Base-by-base conservation (phyloP, 2,329 filamentous ascomycete genomes). In the Pseudogymnoascus sp. region DNA sequence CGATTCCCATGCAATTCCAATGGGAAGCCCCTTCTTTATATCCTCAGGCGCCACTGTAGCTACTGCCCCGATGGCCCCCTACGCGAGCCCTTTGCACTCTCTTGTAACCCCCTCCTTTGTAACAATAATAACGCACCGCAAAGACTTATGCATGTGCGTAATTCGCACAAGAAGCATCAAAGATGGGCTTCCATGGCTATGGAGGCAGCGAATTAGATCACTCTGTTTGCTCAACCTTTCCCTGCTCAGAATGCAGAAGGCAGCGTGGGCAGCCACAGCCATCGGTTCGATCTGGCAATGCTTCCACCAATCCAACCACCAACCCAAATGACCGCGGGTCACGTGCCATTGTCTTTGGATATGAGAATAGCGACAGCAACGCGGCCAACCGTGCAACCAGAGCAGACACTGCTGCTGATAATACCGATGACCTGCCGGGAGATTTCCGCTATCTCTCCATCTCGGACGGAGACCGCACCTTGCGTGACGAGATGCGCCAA, bases 181-280 rank as follows among this genome's bases (percentile, higher is more conserved):
- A 18, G n/a, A 56, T 56, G 50, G 50, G 50, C n/a, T 56, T 56
- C 50, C 50, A 56, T 12, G 50, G 50, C 8, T 56, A 56, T 33
- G 50, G 50, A 56, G 50, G 50, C 50, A 56, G 50, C 18, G 50
- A 56, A 7, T n/a, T 56, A 4, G 50, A 56, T 33, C 50, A 56
- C 50, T 56, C 28, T 12, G 50, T 33, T 3, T 56, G 50, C n/a
- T 7, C 18, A 4, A 18, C 12, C n/a, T 56, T 8, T 33, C 50
- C 50, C 5, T 33, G 50, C 50, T 56, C 50, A 33, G 50, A 2
- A 18, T 56, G 50, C 50, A 50, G 5, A 14, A 10, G 14, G 7
- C 42, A 47, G 42, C 23, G 10, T 42, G 8, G 12, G 23, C 44
- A 50, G 18, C 14, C 7, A 21, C 38, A 21, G 23, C 50, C 28